phyloP scores from a whole-genome alignment of 164 flowering plant species.

The Euptelea pleiosperma region DNA sequence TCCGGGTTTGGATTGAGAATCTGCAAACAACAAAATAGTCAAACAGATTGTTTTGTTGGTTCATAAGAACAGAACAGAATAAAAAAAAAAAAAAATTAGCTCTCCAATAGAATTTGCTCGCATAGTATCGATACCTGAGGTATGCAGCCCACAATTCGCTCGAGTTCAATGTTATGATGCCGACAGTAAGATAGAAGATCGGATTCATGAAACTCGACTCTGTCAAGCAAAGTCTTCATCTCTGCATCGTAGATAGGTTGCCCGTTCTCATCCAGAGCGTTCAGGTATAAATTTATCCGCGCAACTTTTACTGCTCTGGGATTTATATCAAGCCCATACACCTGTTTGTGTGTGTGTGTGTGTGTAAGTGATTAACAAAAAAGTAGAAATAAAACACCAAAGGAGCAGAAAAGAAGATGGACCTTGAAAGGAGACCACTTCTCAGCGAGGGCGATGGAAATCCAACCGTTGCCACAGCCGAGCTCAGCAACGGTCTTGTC shows the following conservation, averaged over 20 bases:
- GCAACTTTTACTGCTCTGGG: slow-evolving; percentile 95
- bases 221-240: slow-evolving; percentile 80
- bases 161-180: slow-evolving; percentile 71
- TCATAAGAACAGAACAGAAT: too few species aligned
- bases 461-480: slow-evolving; percentile 99
- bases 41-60: too few species aligned
- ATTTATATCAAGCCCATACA: slow-evolving; percentile 96
- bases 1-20: slow-evolving; percentile 98
- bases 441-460: slow-evolving; percentile 90
- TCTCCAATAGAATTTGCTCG: too few species aligned
- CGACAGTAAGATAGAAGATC: slow-evolving; percentile 86
- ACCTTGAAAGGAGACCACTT: slow-evolving; percentile 95
- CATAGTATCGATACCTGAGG: slow-evolving; percentile 99
- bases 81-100: not conserved
- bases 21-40: too few species aligned
- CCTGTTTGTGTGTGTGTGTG: too few species aligned
- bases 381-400: too few species aligned
- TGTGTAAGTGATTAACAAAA: too few species aligned
- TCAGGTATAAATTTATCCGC: slow-evolving; percentile 84
- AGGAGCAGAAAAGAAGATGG: not conserved
- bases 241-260: slow-evolving; percentile 73
- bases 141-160: slow-evolving; percentile 96
- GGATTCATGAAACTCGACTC: slow-evolving; percentile 97
- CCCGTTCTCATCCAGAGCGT: slow-evolving; percentile 93
- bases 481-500: slow-evolving; percentile 90